Base-by-base conservation (phyloP, 768 basidiomycete species). In the Russula emetica region DNA sequence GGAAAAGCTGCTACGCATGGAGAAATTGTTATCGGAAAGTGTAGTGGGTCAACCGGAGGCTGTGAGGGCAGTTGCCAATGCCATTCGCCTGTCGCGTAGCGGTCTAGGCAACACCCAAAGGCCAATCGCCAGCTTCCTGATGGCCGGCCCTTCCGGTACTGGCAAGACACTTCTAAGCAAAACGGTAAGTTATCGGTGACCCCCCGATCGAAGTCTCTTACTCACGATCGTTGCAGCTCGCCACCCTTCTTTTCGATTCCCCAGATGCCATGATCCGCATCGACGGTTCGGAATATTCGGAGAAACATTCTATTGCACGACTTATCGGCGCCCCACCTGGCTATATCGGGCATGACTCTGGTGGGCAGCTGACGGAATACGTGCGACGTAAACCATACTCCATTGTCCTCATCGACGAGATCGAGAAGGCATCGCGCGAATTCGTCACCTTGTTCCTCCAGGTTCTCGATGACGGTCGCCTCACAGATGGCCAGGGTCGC, bases 1-100 rank as follows among this genome's bases (percentile, higher is more conserved):
- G 74, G 93, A 98, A 72, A 95, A 96, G 75, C 77, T 94, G 30
- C 75, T 94, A 45, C 78, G 80, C 70, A 85, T 98, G 88, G 96
- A 98, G 76, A 89, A 87, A 72, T 82, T 88, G 40, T 78, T 99
- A 45, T 78, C 84, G 26, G 76, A 81, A 59, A 84, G 82, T 42
- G 92, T 98, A 22, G 86, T 98, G 51, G 94, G 96, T 0, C 96
- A 98, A 73, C 83, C 84, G 1, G 90, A 94, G 67, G 95, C 94
- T 5, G 88, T 97, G 67, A 90, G 87, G 70, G 88, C 96, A 5
- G 93, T 98, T 38, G 89, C 94, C 11, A 94, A 96, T 72, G 96
- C 96, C 2, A 90, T 98, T 69, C 84, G 96, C 52, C 76, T 98
- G 49, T 95, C 93, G 28, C 83, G 96, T 55, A 93, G 92, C 69